phyloP scores from a whole-genome alignment of 768 basidiomycete genomes.

The Mycena filopes region DNA sequence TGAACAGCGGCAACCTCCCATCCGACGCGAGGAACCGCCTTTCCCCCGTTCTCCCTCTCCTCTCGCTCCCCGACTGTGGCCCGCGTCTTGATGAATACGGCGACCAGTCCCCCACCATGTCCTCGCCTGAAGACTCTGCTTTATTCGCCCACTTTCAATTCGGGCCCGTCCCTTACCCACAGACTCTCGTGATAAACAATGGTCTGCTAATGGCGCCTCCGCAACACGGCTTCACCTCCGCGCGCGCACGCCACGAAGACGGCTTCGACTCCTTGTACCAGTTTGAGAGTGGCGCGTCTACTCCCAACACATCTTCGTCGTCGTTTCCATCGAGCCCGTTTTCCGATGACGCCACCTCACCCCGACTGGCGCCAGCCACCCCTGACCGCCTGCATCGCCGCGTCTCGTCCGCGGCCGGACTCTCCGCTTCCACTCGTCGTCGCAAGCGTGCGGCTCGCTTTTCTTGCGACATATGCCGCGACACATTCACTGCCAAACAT shows the following conservation, averaged over 20 bases:
- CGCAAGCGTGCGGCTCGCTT: conserved; percentile 2
- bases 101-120: background rate
- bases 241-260: background rate
- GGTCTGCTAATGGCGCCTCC: conserved; percentile 1
- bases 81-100: background rate
- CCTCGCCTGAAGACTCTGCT: conserved; percentile 1
- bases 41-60: background rate
- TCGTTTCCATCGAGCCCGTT: background rate
- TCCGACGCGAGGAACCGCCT: background rate
- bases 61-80: background rate
- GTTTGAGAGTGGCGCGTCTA: background rate
- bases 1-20: background rate
- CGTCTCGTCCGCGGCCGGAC: conserved; percentile 7
- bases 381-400: background rate
- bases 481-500: conserved; percentile 8
- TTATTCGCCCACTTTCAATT: background rate
- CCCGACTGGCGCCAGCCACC: too few relatives aligned
- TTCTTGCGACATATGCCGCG: background rate
- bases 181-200: background rate
- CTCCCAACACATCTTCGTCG: conserved; percentile 12
- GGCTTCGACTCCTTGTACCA: background rate
- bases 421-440: conserved; percentile 10
- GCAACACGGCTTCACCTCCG: conserved; percentile 6
- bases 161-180: background rate
- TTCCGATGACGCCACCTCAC: background rate